A percentile compares a stretch with the other conserved stretches of the same genome.
Evolutionary conservation across 2,329 filamentous ascomycete genomes (phyloP).

Genomic region (Aspergillus uvarum): DNA sequence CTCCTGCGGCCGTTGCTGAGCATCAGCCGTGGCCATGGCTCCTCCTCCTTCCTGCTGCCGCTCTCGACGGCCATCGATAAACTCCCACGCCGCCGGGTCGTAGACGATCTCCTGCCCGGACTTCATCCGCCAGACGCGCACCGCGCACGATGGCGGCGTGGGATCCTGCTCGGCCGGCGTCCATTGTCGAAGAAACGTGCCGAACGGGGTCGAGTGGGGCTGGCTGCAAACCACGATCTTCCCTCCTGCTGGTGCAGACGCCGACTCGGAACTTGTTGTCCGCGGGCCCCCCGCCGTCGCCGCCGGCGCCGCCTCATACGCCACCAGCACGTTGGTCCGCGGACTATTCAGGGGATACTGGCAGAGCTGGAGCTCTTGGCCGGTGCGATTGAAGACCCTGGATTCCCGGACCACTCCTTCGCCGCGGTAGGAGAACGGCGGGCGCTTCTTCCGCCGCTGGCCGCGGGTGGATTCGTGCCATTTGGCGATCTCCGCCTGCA

Average conservation of each 20-base stretch:
- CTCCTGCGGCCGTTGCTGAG: too few relatives aligned
- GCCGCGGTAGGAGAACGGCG: not conserved
- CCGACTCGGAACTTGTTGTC: too few relatives aligned
- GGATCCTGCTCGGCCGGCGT: slow-evolving; percentile 3
- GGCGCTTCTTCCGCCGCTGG: not conserved
- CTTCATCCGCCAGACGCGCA: slow-evolving; percentile 6
- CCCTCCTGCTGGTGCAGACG: too few relatives aligned
- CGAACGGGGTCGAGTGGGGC: not conserved
- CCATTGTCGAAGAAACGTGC: slow-evolving; percentile 17
- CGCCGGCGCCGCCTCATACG: not conserved
- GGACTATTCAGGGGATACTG: not conserved
- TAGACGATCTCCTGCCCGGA: not conserved
- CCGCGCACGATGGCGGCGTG: slow-evolving; percentile 10
- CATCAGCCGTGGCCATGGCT: too few relatives aligned
- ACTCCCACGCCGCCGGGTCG: slow-evolving; percentile 2
- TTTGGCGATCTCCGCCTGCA: not conserved
- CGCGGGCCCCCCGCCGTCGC: not conserved
- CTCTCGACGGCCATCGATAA: not conserved
- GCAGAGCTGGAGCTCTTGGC: not conserved
- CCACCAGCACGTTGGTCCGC: slow-evolving; percentile 12
- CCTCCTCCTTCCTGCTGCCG: too few relatives aligned
- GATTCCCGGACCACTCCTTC: not conserved
- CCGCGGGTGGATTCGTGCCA: not conserved
- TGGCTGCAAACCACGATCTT: slow-evolving; percentile 6
- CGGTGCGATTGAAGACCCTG: not conserved